A percentile compares a stretch with the other conserved stretches of the same genome.
phyloP scores from a whole-genome alignment of 805 yeast species.

The Myxozyma kluyveri region DNA sequence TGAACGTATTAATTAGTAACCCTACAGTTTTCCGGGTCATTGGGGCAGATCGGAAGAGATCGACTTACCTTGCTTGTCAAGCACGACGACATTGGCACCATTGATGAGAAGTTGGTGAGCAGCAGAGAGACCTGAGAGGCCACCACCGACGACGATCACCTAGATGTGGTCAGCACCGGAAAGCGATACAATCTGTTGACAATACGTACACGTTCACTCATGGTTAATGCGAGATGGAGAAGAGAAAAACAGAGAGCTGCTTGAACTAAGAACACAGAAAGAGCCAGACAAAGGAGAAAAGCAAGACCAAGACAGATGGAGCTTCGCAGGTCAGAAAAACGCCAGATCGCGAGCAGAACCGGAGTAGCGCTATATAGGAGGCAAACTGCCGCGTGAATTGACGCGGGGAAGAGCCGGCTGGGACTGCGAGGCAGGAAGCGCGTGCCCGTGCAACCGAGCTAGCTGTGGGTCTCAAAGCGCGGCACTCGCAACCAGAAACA shows the following conservation, averaged over 20 bases:
- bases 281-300: not conserved
- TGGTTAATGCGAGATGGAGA: not conserved
- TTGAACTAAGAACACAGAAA: not conserved
- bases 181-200: no score
- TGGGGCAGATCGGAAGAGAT: no score
- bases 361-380: no score
- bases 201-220: slow-evolving; percentile 16
- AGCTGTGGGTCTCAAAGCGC: no score
- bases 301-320: not conserved
- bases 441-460: no score
- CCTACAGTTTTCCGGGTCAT: not conserved
- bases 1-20: not conserved
- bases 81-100: slow-evolving; percentile 52
- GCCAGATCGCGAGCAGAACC: not conserved
- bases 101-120: slow-evolving; percentile 55
- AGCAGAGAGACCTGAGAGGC: slow-evolving; percentile 61
- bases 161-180: no score
- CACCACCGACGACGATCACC: slow-evolving; percentile 61
- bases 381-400: no score
- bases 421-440: no score
- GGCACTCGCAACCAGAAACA: no score
- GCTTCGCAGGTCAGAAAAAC: not conserved
- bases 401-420: no score
- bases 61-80: slow-evolving; percentile 51
- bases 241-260: no score